Conservation (phyloP, 2,329 filamentous ascomycete genomes). For the Fusarium nematophilum region DNA sequence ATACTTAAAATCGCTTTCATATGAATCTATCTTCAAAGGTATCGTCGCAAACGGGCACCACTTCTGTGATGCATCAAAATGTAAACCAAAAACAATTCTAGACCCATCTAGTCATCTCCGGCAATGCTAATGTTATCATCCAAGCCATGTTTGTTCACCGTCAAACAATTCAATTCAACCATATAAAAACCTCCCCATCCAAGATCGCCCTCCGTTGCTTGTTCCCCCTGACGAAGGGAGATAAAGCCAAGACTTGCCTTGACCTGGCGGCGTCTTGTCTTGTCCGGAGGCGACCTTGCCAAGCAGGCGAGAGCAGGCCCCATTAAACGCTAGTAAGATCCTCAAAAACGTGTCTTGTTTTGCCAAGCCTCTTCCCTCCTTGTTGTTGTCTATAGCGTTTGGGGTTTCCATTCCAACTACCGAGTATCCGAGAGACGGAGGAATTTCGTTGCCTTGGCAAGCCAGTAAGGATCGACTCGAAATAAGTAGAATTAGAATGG, state of each 20-base stretch:
- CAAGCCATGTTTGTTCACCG: conserved; percentile 34
- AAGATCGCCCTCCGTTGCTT: conserved; percentile 11
- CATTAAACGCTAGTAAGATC: conserved; percentile 41
- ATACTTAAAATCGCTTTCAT: conserved; percentile 13
- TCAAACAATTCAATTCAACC: conserved; percentile 30
- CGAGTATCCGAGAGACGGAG: conserved; percentile 29
- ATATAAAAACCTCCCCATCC: conserved; percentile 36
- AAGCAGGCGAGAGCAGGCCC: conserved; percentile 37
- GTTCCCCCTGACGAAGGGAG: conserved; percentile 15
- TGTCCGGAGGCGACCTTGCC: conserved; percentile 16
- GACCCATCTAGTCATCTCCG: conserved; percentile 4
- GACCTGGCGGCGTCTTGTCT: conserved; percentile 1
- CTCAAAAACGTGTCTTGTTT: conserved; percentile 35
- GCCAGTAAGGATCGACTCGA: conserved; percentile 45
- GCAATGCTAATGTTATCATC: conserved; percentile 30
- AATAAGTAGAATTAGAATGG: conserved; percentile 47
- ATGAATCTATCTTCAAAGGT: conserved; percentile 36
- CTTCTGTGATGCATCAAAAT: conserved; percentile 25
- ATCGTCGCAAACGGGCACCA: conserved; percentile 37
- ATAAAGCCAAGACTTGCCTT: conserved; percentile 21
- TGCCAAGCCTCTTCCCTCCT: conserved; percentile 33
- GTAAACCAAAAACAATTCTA: conserved; percentile 27
- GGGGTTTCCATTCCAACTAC: conserved; percentile 22
- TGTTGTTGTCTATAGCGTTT: conserved; percentile 13
- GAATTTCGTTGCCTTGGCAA: conserved; percentile 36